Percentiles rank a stretch among this genome's conserved stretches.
These are phyloP conservation scores for Stramenopiles sp. DNA, from an alignment of 352 stramenopile genomes.

Conservation along the genomic window DNA sequence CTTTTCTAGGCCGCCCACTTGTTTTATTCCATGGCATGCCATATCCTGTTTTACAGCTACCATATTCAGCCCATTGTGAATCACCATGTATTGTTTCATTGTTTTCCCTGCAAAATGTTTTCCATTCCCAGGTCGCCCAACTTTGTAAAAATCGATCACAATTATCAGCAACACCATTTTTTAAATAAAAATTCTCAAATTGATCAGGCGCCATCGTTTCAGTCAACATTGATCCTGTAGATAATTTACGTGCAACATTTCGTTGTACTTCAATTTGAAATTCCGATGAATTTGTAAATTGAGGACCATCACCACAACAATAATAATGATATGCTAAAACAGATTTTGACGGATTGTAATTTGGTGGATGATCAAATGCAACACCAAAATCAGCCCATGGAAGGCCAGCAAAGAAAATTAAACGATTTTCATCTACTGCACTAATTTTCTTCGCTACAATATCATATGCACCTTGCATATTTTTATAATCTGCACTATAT, in stretches of 20 bases:
- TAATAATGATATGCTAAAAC: conserved; percentile 5
- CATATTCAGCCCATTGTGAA: not conserved
- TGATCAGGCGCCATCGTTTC: conserved; percentile 4
- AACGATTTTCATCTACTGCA: conserved; percentile 12
- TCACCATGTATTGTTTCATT: not conserved
- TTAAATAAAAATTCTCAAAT: not conserved
- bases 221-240: not conserved
- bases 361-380: not conserved
- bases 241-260: not conserved
- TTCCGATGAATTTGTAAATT: not conserved
- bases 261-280: not conserved
- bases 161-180: not conserved
- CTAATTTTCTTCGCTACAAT: conserved; percentile 10
- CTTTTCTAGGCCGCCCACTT: not conserved
- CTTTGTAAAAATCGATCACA: not conserved
- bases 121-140: conserved; percentile 5
- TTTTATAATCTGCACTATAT: conserved; percentile 11
- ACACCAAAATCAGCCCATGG: not conserved
- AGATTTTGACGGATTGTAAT: not conserved
- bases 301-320: not conserved
- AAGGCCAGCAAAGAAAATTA: conserved; percentile 16
- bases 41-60: not conserved
- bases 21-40: not conserved
- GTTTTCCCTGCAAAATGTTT: conserved; percentile 4
- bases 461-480: conserved; percentile 17